Conservation (phyloP, 805 yeast species). For the Candida vartiovaarae region DNA sequence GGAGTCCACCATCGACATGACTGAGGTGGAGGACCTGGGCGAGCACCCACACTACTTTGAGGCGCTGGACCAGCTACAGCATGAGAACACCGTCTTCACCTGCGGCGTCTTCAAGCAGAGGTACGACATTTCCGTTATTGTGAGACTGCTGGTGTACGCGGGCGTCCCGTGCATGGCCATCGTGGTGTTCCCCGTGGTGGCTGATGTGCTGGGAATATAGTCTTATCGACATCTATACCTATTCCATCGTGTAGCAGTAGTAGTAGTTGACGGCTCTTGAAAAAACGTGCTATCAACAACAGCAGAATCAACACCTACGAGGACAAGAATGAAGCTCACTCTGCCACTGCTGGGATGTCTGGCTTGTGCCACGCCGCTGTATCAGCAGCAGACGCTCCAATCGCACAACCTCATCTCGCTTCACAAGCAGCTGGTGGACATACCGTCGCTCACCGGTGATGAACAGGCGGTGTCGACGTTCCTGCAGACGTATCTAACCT, state of each 20-base stretch:
- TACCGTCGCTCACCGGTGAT: constrained; percentile 16
- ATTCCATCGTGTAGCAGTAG: too few species aligned
- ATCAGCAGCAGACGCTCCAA: constrained; percentile 1
- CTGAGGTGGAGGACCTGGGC: constrained; percentile 18
- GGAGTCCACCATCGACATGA: constrained; percentile 18
- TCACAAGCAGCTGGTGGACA: constrained; percentile 22
- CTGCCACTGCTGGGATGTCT: constrained; percentile 5
- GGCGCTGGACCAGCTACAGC: constrained; percentile 18
- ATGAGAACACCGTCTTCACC: constrained; percentile 18
- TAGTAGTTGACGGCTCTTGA: too few species aligned
- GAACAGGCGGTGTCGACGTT: constrained; percentile 16
- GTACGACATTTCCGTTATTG: constrained; percentile 69
- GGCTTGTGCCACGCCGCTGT: constrained; percentile 4
- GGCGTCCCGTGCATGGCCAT: constrained; percentile 64
- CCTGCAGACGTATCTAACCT: constrained; percentile 10
- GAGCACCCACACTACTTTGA: constrained; percentile 12
- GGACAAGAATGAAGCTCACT: constrained; percentile 6
- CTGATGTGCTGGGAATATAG: too few species aligned
- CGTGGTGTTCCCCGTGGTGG: constrained; percentile 24
- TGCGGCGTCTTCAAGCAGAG: constrained; percentile 52
- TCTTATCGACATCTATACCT: too few species aligned
- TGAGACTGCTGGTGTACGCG: constrained; percentile 71
- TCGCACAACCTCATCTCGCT: constrained; percentile 19
- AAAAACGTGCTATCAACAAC: neutral
- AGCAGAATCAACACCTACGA: neutral